Evolutionary conservation across 495 filamentous ascomycete species (phyloP).

Genomic region (Talaromyces thailandensis): DNA sequence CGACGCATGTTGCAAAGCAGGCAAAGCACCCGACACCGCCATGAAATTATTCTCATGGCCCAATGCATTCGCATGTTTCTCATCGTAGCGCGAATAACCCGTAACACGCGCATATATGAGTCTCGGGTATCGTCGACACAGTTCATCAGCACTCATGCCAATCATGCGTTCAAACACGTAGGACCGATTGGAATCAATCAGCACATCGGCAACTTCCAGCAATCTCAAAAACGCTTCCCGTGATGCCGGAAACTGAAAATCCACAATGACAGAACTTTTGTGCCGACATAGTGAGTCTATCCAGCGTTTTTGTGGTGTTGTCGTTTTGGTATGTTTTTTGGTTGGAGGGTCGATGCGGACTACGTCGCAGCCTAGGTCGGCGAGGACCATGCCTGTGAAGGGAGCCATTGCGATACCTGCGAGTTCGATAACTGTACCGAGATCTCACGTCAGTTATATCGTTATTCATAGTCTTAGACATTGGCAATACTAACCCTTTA

Average conservation of each 20-base stretch:
- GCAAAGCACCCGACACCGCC: constrained; percentile 4
- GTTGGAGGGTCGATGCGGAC: background rate
- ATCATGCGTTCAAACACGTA: background rate
- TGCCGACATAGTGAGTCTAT: constrained; percentile 3
- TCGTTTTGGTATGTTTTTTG: background rate
- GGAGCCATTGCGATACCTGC: constrained; percentile 7
- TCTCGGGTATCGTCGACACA: background rate
- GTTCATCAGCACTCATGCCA: constrained; percentile 3
- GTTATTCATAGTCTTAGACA: too few species aligned
- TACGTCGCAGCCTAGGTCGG: constrained; percentile 14
- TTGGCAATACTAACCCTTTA: background rate
- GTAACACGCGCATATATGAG: constrained; percentile 5
- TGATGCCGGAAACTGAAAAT: background rate
- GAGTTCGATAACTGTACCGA: background rate
- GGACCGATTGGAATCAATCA: constrained; percentile 1
- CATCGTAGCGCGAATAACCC: background rate
- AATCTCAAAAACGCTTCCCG: constrained; percentile 1
- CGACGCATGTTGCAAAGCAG: constrained; percentile 3
- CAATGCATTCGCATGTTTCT: background rate
- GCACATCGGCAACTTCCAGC: background rate
- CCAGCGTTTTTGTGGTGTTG: background rate
- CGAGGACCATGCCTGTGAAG: constrained; percentile 15
- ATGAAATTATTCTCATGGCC: constrained; percentile 6
- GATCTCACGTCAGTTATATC: background rate
- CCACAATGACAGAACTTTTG: constrained; percentile 2